Conservation (phyloP, 495 filamentous ascomycete genomes). For the Podospora pseudopauciseta region DNA sequence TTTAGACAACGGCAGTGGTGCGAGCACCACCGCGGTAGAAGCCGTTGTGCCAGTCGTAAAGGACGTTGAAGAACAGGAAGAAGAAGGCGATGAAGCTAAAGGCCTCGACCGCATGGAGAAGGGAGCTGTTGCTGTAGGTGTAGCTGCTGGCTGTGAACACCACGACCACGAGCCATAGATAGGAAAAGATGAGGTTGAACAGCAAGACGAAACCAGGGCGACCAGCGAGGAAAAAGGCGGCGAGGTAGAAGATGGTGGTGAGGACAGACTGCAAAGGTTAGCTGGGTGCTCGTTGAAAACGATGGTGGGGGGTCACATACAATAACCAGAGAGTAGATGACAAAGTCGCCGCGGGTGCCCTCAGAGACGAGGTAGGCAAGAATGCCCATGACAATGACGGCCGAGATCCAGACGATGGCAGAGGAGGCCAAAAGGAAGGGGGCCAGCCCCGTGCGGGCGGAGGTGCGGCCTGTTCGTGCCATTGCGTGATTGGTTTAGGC, state of each 20-base stretch:
- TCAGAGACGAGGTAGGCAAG: conserved; percentile 52
- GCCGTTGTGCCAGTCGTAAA: conserved; percentile 45
- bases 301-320: conserved; percentile 34
- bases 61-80: conserved; percentile 52
- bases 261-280: conserved; percentile 43
- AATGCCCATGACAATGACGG: conserved; percentile 60
- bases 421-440: conserved; percentile 32
- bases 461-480: neutral
- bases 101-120: conserved; percentile 52
- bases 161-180: conserved; percentile 62
- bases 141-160: conserved; percentile 58
- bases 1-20: conserved; percentile 29
- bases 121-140: conserved; percentile 38
- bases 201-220: conserved; percentile 46
- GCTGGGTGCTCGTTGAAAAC: neutral
- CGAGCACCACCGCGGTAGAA: conserved; percentile 27
- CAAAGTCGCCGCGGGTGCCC: conserved; percentile 38
- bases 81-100: conserved; percentile 62
- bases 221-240: conserved; percentile 53
- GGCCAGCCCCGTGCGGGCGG: conserved; percentile 11
- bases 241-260: conserved; percentile 56
- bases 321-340: conserved; percentile 56
- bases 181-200: conserved; percentile 60
- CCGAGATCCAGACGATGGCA: conserved; percentile 89
- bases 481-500: neutral